A percentile compares a stretch with the other conserved stretches of the same genome.
Conservation (phyloP, 768 basidiomycete genomes). For the Bullera alba region DNA sequence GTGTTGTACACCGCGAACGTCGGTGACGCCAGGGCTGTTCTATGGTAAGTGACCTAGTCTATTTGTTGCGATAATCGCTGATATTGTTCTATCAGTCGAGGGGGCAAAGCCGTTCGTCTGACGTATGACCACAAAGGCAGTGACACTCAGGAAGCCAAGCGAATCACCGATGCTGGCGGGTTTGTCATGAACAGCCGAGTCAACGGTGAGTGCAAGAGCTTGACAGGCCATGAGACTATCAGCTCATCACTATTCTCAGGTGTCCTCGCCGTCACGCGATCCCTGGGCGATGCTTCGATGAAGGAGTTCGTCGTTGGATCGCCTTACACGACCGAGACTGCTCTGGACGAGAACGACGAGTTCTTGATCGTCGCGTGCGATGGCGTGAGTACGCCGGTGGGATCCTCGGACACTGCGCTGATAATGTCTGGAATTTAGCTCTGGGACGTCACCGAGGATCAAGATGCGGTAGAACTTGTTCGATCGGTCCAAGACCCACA, state of each 20-base stretch:
- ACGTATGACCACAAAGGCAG: conserved; percentile 99
- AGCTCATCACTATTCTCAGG: conserved; percentile 30
- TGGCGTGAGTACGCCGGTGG: conserved; percentile 59
- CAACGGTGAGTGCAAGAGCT: conserved; percentile 55
- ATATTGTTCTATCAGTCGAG: conserved; percentile 51
- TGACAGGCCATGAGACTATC: neutral
- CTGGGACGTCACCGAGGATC: conserved; percentile 93
- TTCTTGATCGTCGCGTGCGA: conserved; percentile 94
- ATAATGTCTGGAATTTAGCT: conserved; percentile 52
- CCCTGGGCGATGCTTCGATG: conserved; percentile 94
- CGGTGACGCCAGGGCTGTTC: conserved; percentile 89
- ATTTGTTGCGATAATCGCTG: neutral
- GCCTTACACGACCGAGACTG: conserved; percentile 97
- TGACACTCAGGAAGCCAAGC: conserved; percentile 93
- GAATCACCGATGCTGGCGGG: conserved; percentile 94
- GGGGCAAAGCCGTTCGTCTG: conserved; percentile 79
- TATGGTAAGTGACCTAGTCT: conserved; percentile 53
- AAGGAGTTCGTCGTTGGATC: conserved; percentile 98
- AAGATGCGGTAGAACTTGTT: conserved; percentile 80
- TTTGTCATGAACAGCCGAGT: conserved; percentile 98
- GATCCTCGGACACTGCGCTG: neutral
- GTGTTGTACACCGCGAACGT: conserved; percentile 94
- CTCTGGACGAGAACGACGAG: conserved; percentile 82
- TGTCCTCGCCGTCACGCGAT: conserved; percentile 90
- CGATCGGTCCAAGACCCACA: conserved; percentile 65